Percentiles rank a stretch among this genome's conserved stretches.
phyloP scores from a whole-genome alignment of 2,329 filamentous ascomycete genomes.

The Bretziella fagacearum region DNA sequence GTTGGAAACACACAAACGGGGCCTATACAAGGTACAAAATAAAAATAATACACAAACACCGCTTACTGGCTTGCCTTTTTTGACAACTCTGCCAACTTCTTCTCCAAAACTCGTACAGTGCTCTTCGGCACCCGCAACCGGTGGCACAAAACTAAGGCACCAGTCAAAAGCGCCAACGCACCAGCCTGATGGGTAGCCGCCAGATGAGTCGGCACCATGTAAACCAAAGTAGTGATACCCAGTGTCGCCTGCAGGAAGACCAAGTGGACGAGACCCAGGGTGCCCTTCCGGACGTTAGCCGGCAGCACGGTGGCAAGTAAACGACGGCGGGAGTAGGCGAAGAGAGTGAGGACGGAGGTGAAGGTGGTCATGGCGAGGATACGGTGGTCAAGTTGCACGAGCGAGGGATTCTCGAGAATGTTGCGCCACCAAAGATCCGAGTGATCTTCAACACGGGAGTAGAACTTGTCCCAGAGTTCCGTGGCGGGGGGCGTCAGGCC shows the following conservation, averaged over 20 bases:
- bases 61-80: slow-evolving; percentile 13
- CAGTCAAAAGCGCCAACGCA: slow-evolving; percentile 67
- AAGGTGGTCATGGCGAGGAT: slow-evolving; percentile 84
- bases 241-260: slow-evolving; percentile 67
- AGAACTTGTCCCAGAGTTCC: slow-evolving; percentile 75
- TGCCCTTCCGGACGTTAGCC: slow-evolving; percentile 45
- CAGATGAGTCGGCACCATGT: slow-evolving; percentile 77
- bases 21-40: background rate
- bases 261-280: slow-evolving; percentile 67
- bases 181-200: slow-evolving; percentile 90
- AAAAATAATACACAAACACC: slow-evolving; percentile 2
- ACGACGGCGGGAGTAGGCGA: slow-evolving; percentile 59
- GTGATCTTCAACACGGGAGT: slow-evolving; percentile 59
- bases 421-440: slow-evolving; percentile 93
- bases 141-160: slow-evolving; percentile 62
- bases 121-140: slow-evolving; percentile 57
- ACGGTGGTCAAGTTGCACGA: slow-evolving; percentile 91
- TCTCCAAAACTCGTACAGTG: slow-evolving; percentile 42
- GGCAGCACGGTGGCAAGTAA: slow-evolving; percentile 42
- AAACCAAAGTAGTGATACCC: slow-evolving; percentile 80
- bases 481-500: slow-evolving; percentile 64
- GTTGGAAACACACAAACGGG: background rate
- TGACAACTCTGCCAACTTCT: slow-evolving; percentile 22
- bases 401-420: slow-evolving; percentile 87
- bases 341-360: slow-evolving; percentile 60